Evolutionary conservation across 2,329 filamentous ascomycete species (phyloP).

Genomic region (Dactylellina haptotyla): DNA sequence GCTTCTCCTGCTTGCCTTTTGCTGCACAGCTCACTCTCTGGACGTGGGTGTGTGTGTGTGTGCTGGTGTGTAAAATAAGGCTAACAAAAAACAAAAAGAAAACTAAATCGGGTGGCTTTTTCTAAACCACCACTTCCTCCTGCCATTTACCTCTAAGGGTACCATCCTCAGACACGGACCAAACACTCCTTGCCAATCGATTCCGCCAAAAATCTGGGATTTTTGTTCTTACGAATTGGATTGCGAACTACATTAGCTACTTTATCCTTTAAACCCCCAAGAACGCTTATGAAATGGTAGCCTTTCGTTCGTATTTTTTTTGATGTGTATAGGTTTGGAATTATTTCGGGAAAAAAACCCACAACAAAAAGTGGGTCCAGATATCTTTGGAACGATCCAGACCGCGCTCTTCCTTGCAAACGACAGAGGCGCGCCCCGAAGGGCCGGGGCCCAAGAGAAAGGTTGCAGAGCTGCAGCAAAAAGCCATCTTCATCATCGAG

Average conservation of each 20-base stretch:
- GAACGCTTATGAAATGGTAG: neutral
- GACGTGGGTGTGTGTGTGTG: neutral
- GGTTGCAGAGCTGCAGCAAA: neutral
- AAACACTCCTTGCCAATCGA: slow-evolving; percentile 6
- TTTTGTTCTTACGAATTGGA: slow-evolving; percentile 1
- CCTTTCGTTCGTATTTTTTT: neutral
- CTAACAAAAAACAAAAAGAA: neutral
- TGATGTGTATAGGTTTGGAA: neutral
- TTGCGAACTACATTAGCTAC: too few species aligned
- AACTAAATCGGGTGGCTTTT: neutral
- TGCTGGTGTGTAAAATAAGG: neutral
- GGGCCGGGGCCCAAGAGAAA: slow-evolving; percentile 11
- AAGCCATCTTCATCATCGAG: slow-evolving; percentile 33
- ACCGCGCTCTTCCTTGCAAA: neutral
- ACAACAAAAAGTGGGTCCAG: slow-evolving; percentile 31
- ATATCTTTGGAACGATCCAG: slow-evolving; percentile 25
- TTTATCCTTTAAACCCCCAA: too few species aligned
- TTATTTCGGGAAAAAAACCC: neutral
- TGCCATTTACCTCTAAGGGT: neutral
- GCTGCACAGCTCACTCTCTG: neutral
- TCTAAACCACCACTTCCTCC: neutral
- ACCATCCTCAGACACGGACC: neutral
- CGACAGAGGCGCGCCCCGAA: neutral
- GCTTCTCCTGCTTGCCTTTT: neutral
- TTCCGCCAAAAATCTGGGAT: neutral